phyloP scores from a whole-genome alignment of 257 asterid species.

The Solanum tarapatanum region DNA sequence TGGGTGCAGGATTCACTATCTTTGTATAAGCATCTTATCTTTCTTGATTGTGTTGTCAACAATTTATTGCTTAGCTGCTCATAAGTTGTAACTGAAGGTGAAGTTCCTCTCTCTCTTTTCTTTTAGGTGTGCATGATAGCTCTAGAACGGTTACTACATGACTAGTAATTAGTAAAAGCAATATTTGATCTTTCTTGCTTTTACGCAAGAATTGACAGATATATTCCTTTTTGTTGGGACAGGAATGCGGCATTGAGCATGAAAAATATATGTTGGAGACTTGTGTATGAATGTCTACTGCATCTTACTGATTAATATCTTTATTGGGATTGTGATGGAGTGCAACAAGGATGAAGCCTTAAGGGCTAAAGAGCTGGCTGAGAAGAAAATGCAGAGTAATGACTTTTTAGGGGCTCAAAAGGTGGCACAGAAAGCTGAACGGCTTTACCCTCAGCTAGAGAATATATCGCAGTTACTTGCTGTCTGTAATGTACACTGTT shows the following conservation, averaged over 20 bases:
- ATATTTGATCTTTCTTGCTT: background rate
- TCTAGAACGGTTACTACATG: background rate
- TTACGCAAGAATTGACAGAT: background rate
- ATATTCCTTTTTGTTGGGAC: background rate
- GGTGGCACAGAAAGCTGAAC: constrained; percentile 52
- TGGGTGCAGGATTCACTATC: background rate
- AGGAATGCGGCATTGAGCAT: background rate
- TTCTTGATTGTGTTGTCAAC: background rate
- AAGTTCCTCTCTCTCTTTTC: background rate
- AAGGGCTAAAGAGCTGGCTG: constrained; percentile 60
- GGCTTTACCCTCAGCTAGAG: constrained; percentile 59
- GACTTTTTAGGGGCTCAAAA: constrained; percentile 65
- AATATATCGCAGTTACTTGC: constrained; percentile 52
- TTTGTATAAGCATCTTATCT: background rate
- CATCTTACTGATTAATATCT: background rate
- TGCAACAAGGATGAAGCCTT: constrained; percentile 84
- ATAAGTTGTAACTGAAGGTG: background rate
- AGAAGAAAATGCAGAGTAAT: constrained; percentile 45
- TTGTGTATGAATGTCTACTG: background rate
- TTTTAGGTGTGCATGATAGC: background rate
- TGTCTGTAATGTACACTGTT: constrained; percentile 68
- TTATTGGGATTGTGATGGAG: constrained; percentile 33
- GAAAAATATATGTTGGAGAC: background rate
- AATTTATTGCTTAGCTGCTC: background rate
- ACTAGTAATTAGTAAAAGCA: background rate